Evolutionary conservation across 108 stramenopile genomes (phyloP), one percentile per base, ranked within the genome.

Genomic region (Poteriospumella lacustris): DNA sequence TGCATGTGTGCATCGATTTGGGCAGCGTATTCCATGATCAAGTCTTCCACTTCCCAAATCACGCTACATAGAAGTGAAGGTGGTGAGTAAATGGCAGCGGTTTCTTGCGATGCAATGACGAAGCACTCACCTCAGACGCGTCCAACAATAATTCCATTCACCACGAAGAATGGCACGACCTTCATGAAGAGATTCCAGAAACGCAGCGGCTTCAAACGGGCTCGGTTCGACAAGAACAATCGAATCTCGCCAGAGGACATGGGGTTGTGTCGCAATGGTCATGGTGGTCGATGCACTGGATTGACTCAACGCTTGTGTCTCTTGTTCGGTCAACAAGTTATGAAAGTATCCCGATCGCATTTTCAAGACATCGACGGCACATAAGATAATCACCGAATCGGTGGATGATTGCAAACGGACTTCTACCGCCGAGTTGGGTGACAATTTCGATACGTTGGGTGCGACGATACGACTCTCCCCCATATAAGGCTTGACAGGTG

Each of bases 141-240:
- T 31, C 70, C 70, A 73, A 5, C 36, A 39, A 24, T 26, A 26
- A 56, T 73, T 73, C 70, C 70, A 73, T 9, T 73, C 70, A 9
- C 47, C 70, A 42, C 41, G 12, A 73, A 42, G 24, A 3, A 42
- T 28, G 9, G 33, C 15, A 9, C 47, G 3, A 5, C 40, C 70
- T 73, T 73, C 70, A 56, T 73, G 70, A 26, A 73, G 42, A 33
- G 70, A 73, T 56, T 73, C 70, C 33, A 73, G 36, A 42, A 73
- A 73, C 3, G 70, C 36, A 42, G 70, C 70, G 9, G 70, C 70
- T 42, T 73, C 70, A 73, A 29, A 73, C 3, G 70, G 70, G 31
- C 5, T 5, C 19, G 12, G 26, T 73, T 73, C 70, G 36, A 5
- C 12, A 64, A 64, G 5, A 24, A 64, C 36, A 5, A 64, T 64